Evolutionary conservation across 805 yeast genomes (phyloP).

Genomic region (Wickerhamiella vanderwaltii): DNA sequence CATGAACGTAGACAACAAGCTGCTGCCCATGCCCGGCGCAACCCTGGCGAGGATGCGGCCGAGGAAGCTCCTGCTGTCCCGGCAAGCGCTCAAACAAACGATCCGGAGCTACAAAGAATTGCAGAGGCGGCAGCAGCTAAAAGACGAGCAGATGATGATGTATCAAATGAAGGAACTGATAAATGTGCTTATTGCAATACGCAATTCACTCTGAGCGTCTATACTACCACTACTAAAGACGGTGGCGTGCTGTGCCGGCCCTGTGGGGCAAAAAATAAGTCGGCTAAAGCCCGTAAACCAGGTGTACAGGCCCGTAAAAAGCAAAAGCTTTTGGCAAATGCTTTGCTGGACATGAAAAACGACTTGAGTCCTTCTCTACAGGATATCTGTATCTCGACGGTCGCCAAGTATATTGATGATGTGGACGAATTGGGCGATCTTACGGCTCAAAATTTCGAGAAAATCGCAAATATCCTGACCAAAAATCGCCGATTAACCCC

Average conservation of each 20-base stretch:
- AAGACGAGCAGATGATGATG: slow-evolving; percentile 17
- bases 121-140: slow-evolving; percentile 23
- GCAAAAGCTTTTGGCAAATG: slow-evolving; percentile 71
- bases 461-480: slow-evolving; percentile 63
- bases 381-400: slow-evolving; percentile 61
- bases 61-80: slow-evolving; percentile 15
- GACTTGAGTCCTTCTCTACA: slow-evolving; percentile 56
- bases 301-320: slow-evolving; percentile 53
- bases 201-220: slow-evolving; percentile 51
- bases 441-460: slow-evolving; percentile 57
- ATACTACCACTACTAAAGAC: slow-evolving; percentile 37
- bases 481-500: slow-evolving; percentile 71
- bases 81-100: slow-evolving; percentile 15
- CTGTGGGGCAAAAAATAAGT: slow-evolving; percentile 39
- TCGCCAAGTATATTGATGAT: slow-evolving; percentile 54
- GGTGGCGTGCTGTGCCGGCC: slow-evolving; percentile 49
- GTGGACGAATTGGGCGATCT: slow-evolving; percentile 81
- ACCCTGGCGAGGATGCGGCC: slow-evolving; percentile 26
- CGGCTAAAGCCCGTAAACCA: slow-evolving; percentile 31
- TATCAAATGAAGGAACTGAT: slow-evolving; percentile 38
- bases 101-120: slow-evolving; percentile 21
- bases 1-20: slow-evolving; percentile 18
- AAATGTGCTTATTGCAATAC: slow-evolving; percentile 52
- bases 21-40: slow-evolving; percentile 12
- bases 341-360: slow-evolving; percentile 61